Conservation (phyloP, 768 basidiomycete genomes). For the Mycena indigotica region DNA sequence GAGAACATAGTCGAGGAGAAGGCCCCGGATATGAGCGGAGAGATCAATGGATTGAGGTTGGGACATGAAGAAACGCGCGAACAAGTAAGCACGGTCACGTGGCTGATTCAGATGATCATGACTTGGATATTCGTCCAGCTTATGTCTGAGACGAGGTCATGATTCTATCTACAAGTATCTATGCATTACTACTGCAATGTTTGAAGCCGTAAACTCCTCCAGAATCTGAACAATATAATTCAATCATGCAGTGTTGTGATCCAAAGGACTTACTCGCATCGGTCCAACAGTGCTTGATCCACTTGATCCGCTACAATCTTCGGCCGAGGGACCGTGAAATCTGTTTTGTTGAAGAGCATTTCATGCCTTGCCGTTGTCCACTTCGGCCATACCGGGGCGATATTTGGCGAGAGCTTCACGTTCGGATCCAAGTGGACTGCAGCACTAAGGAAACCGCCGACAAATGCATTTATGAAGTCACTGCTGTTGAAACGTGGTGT, state of each 20-base stretch:
- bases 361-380: neutral
- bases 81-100: no score
- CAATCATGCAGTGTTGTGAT: neutral
- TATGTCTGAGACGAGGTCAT: no score
- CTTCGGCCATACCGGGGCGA: neutral
- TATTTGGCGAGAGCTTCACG: neutral
- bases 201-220: neutral
- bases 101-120: no score
- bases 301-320: neutral
- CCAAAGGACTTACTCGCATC: neutral
- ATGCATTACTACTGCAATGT: neutral
- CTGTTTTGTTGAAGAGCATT: neutral
- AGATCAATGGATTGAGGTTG: slow-evolving; percentile 21
- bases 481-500: neutral
- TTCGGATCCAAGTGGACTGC: neutral
- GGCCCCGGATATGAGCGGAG: slow-evolving; percentile 52
- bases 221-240: neutral
- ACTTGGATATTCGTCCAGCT: no score
- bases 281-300: neutral
- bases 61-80: neutral
- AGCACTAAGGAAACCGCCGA: neutral
- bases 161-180: no score
- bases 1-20: slow-evolving; percentile 57
- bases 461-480: neutral
- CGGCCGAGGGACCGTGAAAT: neutral